phyloP scores from a whole-genome alignment of 352 stramenopile species.

The Peronospora belbahrii region DNA sequence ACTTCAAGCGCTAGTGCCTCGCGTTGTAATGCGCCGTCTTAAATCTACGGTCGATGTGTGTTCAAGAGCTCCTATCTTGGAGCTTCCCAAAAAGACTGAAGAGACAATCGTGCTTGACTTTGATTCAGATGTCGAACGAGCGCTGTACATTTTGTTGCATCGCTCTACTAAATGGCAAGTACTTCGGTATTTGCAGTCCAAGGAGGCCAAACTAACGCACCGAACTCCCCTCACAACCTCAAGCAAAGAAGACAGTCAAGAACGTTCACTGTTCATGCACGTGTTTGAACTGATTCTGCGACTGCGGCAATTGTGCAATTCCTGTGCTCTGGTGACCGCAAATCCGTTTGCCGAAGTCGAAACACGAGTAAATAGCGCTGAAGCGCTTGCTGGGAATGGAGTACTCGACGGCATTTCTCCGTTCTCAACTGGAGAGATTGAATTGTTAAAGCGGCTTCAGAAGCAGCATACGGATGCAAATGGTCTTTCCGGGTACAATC shows the following conservation, averaged over 20 bases:
- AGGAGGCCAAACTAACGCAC: constrained; percentile 26
- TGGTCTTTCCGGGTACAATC: constrained; percentile 1
- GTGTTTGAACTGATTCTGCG: constrained; percentile 87
- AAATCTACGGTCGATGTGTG: constrained; percentile 59
- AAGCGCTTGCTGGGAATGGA: no score
- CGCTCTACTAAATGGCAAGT: constrained; percentile 71
- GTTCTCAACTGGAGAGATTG: constrained; percentile 22
- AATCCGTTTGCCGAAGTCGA: constrained; percentile 41
- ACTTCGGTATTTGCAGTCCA: constrained; percentile 58
- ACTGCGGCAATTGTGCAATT: constrained; percentile 80
- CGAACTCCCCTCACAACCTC: constrained; percentile 11
- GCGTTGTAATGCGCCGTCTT: constrained; percentile 76
- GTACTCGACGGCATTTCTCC: constrained; percentile 17
- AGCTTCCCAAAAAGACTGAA: constrained; percentile 54
- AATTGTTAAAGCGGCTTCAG: constrained; percentile 31
- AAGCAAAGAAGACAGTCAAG: constrained; percentile 13
- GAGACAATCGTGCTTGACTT: constrained; percentile 50
- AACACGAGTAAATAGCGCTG: constrained; percentile 17
- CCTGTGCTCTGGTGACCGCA: constrained; percentile 48
- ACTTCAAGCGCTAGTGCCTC: constrained; percentile 64
- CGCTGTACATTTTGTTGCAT: constrained; percentile 74
- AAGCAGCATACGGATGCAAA: constrained; percentile 3
- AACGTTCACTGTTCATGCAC: constrained; percentile 61
- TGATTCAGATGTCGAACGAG: constrained; percentile 63
- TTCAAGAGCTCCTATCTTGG: constrained; percentile 48